Conservation (phyloP, 2,329 filamentous ascomycete genomes). For the Verticillium dahliae region DNA sequence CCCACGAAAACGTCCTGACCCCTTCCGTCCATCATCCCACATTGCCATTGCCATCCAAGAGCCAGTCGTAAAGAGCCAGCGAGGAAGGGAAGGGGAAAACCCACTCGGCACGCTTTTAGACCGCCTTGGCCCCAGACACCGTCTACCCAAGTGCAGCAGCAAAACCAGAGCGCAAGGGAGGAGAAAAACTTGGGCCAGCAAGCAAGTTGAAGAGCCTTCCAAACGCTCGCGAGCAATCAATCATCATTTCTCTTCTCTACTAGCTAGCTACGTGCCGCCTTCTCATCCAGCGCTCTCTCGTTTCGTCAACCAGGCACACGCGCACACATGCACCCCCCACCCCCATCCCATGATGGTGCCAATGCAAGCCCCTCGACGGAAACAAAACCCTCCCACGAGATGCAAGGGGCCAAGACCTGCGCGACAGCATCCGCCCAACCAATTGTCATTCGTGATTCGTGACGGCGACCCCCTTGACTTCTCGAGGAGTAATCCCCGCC, state of each 20-base stretch:
- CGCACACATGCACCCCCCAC: neutral
- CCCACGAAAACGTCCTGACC: neutral
- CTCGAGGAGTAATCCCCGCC: no score
- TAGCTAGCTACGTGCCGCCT: no score
- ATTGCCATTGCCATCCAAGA: neutral
- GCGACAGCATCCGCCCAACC: neutral
- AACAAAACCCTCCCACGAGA: neutral
- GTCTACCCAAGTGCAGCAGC: neutral
- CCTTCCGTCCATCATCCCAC: neutral
- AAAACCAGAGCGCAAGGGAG: neutral
- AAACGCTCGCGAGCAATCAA: no score
- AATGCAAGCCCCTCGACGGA: neutral
- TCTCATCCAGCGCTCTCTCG: no score
- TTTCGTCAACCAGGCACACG: neutral
- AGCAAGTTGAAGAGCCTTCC: no score
- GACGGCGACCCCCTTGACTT: no score
- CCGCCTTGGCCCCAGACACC: neutral
- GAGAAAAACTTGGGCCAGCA: no score
- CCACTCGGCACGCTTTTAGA: neutral
- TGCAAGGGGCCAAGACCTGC: neutral
- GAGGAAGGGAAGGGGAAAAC: neutral
- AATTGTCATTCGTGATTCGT: neutral
- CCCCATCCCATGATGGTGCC: neutral
- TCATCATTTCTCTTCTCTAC: no score
- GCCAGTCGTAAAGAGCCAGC: no score